A percentile compares a stretch with the other conserved stretches of the same genome.
These are phyloP conservation scores for Ophiorrhiza pumila DNA, from an alignment of 257 asterid species.

Conservation along the genomic window DNA sequence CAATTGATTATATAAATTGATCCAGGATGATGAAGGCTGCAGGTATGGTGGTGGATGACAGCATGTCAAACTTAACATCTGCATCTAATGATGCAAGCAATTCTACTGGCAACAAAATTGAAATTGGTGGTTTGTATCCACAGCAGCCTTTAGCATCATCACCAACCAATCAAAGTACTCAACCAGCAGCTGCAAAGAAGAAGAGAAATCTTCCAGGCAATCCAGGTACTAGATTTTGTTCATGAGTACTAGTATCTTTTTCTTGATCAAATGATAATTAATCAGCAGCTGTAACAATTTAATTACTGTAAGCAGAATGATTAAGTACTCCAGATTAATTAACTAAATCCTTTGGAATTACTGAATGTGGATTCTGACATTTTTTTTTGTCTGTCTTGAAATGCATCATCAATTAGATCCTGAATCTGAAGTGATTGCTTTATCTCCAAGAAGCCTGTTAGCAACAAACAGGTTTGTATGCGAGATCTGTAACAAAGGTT, in stretches of 20 bases:
- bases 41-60: slow-evolving; percentile 18
- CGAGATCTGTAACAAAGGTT: slow-evolving; percentile 75
- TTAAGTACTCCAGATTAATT: no score
- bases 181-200: slow-evolving; percentile 49
- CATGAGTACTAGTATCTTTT: not conserved
- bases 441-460: slow-evolving; percentile 57
- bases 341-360: no score
- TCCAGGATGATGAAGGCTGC: slow-evolving; percentile 15
- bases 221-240: slow-evolving; percentile 39
- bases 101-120: slow-evolving; percentile 47
- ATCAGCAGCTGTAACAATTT: not conserved
- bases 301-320: no score
- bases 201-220: slow-evolving; percentile 72
- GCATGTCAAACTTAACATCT: slow-evolving; percentile 63
- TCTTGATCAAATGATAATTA: no score
- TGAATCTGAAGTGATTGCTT: slow-evolving; percentile 63
- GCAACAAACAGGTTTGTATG: slow-evolving; percentile 72
- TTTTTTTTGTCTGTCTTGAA: not conserved
- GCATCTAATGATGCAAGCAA: slow-evolving; percentile 70
- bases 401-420: slow-evolving; percentile 42
- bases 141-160: slow-evolving; percentile 19
- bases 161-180: slow-evolving; percentile 25
- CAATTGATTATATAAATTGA: no score
- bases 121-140: slow-evolving; percentile 23
- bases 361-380: not conserved